Conservation (phyloP, 2,329 filamentous ascomycete genomes). For the Diaporthe vexans region DNA sequence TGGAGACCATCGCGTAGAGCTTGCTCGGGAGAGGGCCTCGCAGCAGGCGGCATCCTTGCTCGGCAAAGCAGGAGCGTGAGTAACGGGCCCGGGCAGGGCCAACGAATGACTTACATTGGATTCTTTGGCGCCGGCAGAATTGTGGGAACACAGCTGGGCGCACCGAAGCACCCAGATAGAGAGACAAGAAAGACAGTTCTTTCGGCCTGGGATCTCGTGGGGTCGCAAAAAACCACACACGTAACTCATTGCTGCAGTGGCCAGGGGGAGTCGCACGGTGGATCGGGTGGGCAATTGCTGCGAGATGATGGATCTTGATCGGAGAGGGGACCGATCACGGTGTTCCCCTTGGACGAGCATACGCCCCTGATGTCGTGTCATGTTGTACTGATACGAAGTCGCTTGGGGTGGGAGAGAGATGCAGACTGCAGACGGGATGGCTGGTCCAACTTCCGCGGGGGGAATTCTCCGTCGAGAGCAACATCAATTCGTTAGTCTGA, state of each 20-base stretch:
- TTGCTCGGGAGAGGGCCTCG: conserved; percentile 21
- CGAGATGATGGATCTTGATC: conserved; percentile 33
- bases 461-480: background rate
- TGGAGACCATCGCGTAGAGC: conserved; percentile 30
- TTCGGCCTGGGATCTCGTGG: background rate
- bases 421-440: background rate
- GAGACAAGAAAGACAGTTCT: background rate
- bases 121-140: conserved; percentile 21
- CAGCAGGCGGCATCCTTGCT: conserved; percentile 31
- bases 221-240: background rate
- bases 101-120: conserved; percentile 18
- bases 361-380: conserved; percentile 8
- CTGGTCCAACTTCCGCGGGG: conserved; percentile 5
- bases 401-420: no score
- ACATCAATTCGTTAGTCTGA: conserved; percentile 5
- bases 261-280: conserved; percentile 4
- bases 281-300: conserved; percentile 7
- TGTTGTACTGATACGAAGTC: conserved; percentile 6
- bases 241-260: background rate
- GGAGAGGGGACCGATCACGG: conserved; percentile 28
- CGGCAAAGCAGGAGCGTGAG: conserved; percentile 28
- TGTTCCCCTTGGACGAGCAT: background rate
- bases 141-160: conserved; percentile 16
- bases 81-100: conserved; percentile 24
- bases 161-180: background rate